Percentiles rank a stretch among this genome's conserved stretches.
These are phyloP conservation scores for Cryptosporidium baileyi DNA, from an alignment of 169 alveolate genomes.

Conservation along the genomic window DNA sequence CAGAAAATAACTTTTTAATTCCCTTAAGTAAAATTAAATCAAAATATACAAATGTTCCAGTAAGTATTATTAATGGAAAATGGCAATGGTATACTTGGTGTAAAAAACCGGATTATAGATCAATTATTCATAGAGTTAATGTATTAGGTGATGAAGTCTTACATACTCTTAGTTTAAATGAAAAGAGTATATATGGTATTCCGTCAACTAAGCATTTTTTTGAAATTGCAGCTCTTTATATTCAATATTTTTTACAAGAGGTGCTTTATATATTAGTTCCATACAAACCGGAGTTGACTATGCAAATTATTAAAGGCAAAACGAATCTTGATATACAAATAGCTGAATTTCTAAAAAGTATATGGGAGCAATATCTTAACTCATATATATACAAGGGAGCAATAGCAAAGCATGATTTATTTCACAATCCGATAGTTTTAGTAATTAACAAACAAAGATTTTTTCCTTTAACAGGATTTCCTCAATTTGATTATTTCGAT, in stretches of 20 bases:
- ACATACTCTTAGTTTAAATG: constrained; percentile 1
- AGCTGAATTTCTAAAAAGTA: neutral
- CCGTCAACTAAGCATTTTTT: neutral
- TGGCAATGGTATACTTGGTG: constrained; percentile 61
- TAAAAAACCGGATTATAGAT: neutral
- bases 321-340: neutral
- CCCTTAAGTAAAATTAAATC: neutral
- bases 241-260: constrained; percentile 48
- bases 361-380: constrained; percentile 43
- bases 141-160: constrained; percentile 24
- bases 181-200: constrained; percentile 2
- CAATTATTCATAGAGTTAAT: neutral
- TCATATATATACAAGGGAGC: constrained; percentile 15
- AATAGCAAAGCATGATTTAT: neutral
- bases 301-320: neutral
- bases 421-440: constrained; percentile 23
- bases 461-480: constrained; percentile 17
- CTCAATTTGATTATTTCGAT: constrained; percentile 40
- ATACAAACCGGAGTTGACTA: neutral
- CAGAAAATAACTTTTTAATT: neutral
- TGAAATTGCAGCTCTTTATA: constrained; percentile 24
- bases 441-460: constrained; percentile 24
- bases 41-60: constrained; percentile 31
- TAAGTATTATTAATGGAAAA: constrained; percentile 1
- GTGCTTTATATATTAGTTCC: constrained; percentile 16